These are phyloP conservation scores for Aaosphaeria pasadenensis DNA, from an alignment of 2,329 filamentous ascomycete genomes.

Conservation along the genomic window DNA sequence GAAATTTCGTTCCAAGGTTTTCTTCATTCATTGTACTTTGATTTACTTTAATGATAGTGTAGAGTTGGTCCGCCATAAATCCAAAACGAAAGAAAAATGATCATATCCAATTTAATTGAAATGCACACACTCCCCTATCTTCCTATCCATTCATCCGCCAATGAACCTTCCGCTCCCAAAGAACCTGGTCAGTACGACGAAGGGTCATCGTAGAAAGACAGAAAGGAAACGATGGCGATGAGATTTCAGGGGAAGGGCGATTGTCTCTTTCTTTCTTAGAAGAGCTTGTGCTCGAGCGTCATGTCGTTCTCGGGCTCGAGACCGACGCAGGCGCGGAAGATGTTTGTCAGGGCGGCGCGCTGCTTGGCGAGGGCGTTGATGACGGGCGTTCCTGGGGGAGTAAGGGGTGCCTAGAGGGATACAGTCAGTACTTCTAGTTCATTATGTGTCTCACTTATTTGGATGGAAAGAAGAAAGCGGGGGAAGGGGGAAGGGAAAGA, in stretches of 20 bases:
- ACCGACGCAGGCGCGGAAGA: conserved; percentile 96
- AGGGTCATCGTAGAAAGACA: not conserved
- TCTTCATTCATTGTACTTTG: too few species aligned
- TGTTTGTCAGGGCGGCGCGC: conserved; percentile 90
- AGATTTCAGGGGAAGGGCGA: too few species aligned
- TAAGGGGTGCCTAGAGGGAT: conserved; percentile 71
- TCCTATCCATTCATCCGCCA: too few species aligned
- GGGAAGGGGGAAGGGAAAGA: not conserved
- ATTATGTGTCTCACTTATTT: too few species aligned
- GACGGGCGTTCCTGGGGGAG: conserved; percentile 90
- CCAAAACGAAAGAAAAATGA: not conserved
- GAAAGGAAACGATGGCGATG: too few species aligned
- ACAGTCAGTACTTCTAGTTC: too few species aligned
- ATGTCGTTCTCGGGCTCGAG: conserved; percentile 98
- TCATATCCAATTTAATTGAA: not conserved
- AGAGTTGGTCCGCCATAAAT: conserved; percentile 17
- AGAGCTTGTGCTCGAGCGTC: conserved; percentile 98
- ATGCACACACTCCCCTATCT: not conserved
- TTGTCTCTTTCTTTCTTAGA: conserved; percentile 39
- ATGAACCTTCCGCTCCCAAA: too few species aligned
- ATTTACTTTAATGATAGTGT: conserved; percentile 19
- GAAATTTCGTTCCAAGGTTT: too few species aligned
- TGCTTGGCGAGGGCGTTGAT: conserved; percentile 96
- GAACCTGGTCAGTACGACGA: not conserved
- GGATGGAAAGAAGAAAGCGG: too few species aligned